Evolutionary conservation across 306 rosid species (phyloP).

Genomic region (Cajanus cajan): DNA sequence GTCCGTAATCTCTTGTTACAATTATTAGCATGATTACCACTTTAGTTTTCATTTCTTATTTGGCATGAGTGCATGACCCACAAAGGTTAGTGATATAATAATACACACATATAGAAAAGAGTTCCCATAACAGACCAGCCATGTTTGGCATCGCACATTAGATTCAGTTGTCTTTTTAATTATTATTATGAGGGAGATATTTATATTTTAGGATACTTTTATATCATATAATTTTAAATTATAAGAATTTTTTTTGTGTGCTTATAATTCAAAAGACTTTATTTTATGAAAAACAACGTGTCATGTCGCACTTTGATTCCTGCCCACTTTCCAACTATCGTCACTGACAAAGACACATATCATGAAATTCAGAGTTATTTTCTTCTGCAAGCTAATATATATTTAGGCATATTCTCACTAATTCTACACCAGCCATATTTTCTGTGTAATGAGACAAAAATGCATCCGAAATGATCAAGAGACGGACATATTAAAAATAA

Average conservation of each 20-base stretch:
- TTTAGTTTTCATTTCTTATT: neutral
- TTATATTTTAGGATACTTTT: neutral
- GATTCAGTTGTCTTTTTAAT: neutral
- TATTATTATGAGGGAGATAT: neutral
- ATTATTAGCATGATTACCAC: neutral
- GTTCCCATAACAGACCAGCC: neutral
- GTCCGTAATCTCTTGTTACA: neutral
- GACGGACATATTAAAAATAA: neutral
- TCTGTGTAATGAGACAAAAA: neutral
- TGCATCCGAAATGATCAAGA: neutral
- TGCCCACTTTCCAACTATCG: neutral
- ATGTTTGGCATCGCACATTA: neutral
- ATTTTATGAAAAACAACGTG: neutral
- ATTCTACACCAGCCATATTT: neutral
- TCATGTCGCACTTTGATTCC: neutral
- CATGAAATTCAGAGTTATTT: neutral
- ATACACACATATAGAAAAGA: neutral
- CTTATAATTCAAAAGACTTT: neutral
- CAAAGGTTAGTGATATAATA: neutral
- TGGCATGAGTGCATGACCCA: neutral
- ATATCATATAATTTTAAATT: neutral
- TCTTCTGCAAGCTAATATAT: neutral
- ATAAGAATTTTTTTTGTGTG: neutral
- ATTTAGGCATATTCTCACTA: neutral
- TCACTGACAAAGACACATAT: neutral